Base-by-base conservation (phyloP, 495 filamentous ascomycete genomes). In the Acidomyces sp. region DNA sequence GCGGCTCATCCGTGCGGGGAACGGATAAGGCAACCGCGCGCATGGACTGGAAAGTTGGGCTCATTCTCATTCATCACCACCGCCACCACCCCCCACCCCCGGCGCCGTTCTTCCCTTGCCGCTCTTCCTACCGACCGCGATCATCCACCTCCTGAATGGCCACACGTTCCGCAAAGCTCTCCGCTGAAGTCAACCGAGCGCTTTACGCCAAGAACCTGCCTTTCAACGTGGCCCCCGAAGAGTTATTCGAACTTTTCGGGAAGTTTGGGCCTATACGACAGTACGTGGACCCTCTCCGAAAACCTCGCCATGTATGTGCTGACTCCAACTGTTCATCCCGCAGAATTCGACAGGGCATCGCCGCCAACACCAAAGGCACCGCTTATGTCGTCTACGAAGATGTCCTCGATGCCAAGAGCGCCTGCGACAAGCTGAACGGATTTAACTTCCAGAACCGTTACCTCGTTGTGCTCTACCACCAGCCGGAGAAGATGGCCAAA, bases 391-490 rank as follows among this genome's bases (percentile, higher is more conserved):
- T 97, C 59, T 97, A 92, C 68, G 92, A 96, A 61, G 92, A 97
- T 67, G 92, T 95, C 19, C 85, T 94, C 76, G 90, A 97, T 71
- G 88, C 90, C 47, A 97, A 97, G 67, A 75, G 81, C 63, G 92
- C 90, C 54, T 94, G 92, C 69, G 90, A 97, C 71, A 95, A 95
- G 70, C 70, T 97, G 56, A 96, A 97, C 67, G 90, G 90, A 56
- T 97, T 92, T 75, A 97, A 97, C 67, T 97, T 97, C 63, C 92
- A 96, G 67, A 93, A 88, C 70, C 85, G 90, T 59, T 97, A 97
- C 66, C 85, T 97, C 54, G 92, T 97, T 57, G 90, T 96, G 41
- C 70, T 97, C 60, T 96, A 94, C 60, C 90, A 97, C 62, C 90
- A 97, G 68, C 88, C 88, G 53, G 92, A 96, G 59, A 95, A 96